Percentiles rank a stretch among this genome's conserved stretches.
Evolutionary conservation across 2,329 filamentous ascomycete genomes (phyloP).

Genomic region (Colletotrichum magnum): DNA sequence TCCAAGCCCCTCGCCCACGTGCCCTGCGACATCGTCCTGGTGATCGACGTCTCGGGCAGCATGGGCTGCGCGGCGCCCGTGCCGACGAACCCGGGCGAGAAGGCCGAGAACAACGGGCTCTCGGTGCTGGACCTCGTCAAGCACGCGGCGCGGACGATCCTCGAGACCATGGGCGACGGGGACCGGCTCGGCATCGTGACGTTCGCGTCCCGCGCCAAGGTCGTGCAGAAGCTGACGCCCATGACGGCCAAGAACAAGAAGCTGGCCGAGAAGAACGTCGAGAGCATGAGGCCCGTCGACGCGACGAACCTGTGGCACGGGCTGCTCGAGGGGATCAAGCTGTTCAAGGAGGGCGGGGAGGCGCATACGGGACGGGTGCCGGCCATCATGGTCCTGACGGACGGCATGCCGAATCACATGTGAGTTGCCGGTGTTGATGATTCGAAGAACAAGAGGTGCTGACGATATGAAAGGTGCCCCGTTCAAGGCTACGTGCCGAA

Average conservation of each 20-base stretch:
- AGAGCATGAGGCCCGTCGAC: slow-evolving; percentile 53
- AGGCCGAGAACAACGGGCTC: slow-evolving; percentile 63
- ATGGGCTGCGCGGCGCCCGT: slow-evolving; percentile 65
- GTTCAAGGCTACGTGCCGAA: slow-evolving; percentile 68
- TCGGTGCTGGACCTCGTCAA: slow-evolving; percentile 72
- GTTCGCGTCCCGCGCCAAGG: slow-evolving; percentile 59
- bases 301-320: slow-evolving; percentile 73
- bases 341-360: slow-evolving; percentile 56
- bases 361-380: slow-evolving; percentile 56
- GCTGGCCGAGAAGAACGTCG: slow-evolving; percentile 57
- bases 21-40: slow-evolving; percentile 72
- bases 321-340: slow-evolving; percentile 62
- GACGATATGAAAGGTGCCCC: slow-evolving; percentile 65
- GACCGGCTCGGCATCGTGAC: slow-evolving; percentile 73
- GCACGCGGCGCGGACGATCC: slow-evolving; percentile 70
- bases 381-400: slow-evolving; percentile 68
- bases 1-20: slow-evolving; percentile 52
- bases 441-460: too few relatives aligned
- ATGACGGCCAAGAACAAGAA: slow-evolving; percentile 65
- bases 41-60: slow-evolving; percentile 73
- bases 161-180: slow-evolving; percentile 67
- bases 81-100: slow-evolving; percentile 54
- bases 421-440: too few relatives aligned
- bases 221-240: slow-evolving; percentile 60
- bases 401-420: slow-evolving; percentile 69